Evolutionary conservation across 176 grass and related monocot species (phyloP), one percentile per base, ranked within the genome.

Genomic region (Dendrocalamus sinicus): DNA sequence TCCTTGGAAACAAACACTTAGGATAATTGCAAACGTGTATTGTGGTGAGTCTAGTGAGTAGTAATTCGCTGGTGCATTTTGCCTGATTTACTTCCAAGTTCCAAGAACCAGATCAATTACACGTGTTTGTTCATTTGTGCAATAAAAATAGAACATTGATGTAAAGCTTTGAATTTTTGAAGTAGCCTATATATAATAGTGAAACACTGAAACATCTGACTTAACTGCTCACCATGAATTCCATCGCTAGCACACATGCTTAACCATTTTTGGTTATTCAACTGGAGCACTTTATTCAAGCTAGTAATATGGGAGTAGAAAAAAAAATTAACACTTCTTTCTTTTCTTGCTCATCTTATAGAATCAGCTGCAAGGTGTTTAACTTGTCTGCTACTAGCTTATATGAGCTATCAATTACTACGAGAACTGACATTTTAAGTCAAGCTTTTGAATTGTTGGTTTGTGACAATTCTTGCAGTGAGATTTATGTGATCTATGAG

Each of bases 51-150:
- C 53, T 75, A 30, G 60, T 35, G 75, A 43, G 53, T 57, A 51
- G 41, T 39, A 28, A 55, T 68, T 61, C 52, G 19, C 65, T 46
- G 37, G 1, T 78, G 41, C 66, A 77, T 75, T 86, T 80, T 66
- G 22, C 57, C 54, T 60, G 3, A 60, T 81, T 70, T 69, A 53
- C 9, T 55, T 23, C 3, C 19, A 77, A 9, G 45, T 71, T 55
- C 1, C 23, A 82, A 17, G 24, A 39, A 76, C 32, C 22, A 45
- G 37, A 52, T 37, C 53, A 77, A 22, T 32, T 70, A n/a, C 65
- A 71, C 40, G 32, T 43, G 43, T 45, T 52, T 89, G 9, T 46
- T 45, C 12, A 44, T 70, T 52, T 52, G 4, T 85, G 37, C 28
- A 2, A 4, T 30, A 64, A 9, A 79, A 41, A 17, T 80, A 61